Percentiles rank a stretch among this genome's conserved stretches.
Conservation (phyloP, 495 filamentous ascomycete species). For the Aspergillus saccharolyticus region DNA sequence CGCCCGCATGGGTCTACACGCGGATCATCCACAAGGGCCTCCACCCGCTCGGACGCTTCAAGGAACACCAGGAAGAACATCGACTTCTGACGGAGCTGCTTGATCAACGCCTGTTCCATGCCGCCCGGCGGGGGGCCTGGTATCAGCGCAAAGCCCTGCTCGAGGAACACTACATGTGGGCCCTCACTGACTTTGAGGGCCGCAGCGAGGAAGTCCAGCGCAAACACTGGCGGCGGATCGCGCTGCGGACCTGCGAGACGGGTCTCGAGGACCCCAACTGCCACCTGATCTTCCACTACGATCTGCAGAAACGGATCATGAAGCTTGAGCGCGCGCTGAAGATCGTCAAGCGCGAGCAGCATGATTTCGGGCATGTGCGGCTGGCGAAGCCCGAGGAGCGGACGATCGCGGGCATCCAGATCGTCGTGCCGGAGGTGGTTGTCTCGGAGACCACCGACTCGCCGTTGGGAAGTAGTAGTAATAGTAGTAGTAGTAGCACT, state of each 20-base stretch:
- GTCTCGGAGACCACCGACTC: not conserved
- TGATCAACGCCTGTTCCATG: conserved; percentile 75
- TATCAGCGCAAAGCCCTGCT: conserved; percentile 92
- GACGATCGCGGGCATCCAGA: conserved; percentile 66
- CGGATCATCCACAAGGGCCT: conserved; percentile 86
- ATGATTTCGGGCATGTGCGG: conserved; percentile 84
- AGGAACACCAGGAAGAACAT: conserved; percentile 75
- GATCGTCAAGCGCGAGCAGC: conserved; percentile 79
- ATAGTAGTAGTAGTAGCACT: not conserved
- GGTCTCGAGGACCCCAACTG: conserved; percentile 84
- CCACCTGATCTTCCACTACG: conserved; percentile 88
- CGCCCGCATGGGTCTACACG: conserved; percentile 89
- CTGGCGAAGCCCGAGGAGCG: conserved; percentile 71
- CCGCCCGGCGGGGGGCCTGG: conserved; percentile 81
- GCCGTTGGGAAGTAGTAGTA: not conserved
- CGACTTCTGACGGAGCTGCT: conserved; percentile 71
- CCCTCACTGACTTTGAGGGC: conserved; percentile 46
- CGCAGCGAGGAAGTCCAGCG: conserved; percentile 60
- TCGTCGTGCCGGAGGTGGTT: conserved; percentile 43
- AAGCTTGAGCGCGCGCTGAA: conserved; percentile 85
- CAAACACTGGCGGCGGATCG: conserved; percentile 77
- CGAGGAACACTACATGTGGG: conserved; percentile 91
- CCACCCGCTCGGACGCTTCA: conserved; percentile 75
- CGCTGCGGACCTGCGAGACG: conserved; percentile 77
- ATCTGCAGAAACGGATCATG: conserved; percentile 83